A percentile compares a stretch with the other conserved stretches of the same genome.
Evolutionary conservation across 306 rosid species (phyloP).

Genomic region (Prunus fruticosa): DNA sequence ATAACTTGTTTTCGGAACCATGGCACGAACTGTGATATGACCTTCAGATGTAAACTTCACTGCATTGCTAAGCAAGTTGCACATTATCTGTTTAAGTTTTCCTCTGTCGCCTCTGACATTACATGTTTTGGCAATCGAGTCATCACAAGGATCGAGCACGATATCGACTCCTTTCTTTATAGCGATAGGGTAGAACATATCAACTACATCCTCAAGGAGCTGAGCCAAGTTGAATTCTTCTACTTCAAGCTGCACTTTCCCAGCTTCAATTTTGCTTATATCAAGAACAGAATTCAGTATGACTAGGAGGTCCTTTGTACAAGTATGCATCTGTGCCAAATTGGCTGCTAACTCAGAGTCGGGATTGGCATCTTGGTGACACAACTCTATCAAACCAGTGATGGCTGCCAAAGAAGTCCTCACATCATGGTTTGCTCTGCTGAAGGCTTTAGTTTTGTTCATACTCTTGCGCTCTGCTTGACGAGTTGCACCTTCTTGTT

Average conservation of each 20-base stretch:
- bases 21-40: constrained; percentile 57
- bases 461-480: constrained; percentile 73
- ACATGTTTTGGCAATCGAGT: constrained; percentile 50
- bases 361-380: constrained; percentile 34
- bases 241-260: constrained; percentile 71
- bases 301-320: constrained; percentile 66
- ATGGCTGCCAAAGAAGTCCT: constrained; percentile 71
- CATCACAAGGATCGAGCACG: constrained; percentile 66
- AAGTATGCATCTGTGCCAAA: constrained; percentile 56
- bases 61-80: constrained; percentile 76
- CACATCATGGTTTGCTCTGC: constrained; percentile 76
- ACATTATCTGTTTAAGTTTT: constrained; percentile 65
- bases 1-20: constrained; percentile 47
- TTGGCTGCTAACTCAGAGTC: constrained; percentile 46
- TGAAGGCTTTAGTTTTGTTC: constrained; percentile 68
- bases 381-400: constrained; percentile 64
- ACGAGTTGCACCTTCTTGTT: constrained; percentile 67
- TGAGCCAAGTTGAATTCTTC: constrained; percentile 62
- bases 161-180: constrained; percentile 68
- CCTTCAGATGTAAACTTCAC: constrained; percentile 73
- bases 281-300: constrained; percentile 74
- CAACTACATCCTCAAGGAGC: constrained; percentile 74
- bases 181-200: constrained; percentile 60
- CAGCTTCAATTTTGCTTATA: constrained; percentile 86
- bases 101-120: constrained; percentile 71